Base-by-base conservation (phyloP, 2,329 filamentous ascomycete genomes). In the Penicillium hesseltinei region DNA sequence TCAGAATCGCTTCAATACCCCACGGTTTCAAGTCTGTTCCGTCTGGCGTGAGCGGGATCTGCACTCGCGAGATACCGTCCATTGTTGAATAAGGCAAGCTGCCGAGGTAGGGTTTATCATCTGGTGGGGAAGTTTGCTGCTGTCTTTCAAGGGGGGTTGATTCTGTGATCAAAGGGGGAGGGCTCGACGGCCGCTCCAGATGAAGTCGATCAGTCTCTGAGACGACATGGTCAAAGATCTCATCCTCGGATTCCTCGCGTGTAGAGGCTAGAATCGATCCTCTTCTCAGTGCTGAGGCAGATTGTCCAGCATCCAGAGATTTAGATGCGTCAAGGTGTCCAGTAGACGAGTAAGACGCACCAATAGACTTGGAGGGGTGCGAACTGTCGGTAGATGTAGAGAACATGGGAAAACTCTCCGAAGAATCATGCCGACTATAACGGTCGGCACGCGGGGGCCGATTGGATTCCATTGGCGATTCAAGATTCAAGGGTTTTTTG, bases 391-490 rank as follows among this genome's bases (percentile, higher is more conserved):
- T 82, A 10, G 84, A 84, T n/a, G 82, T 81, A 39, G 83, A 85
- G 61, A 87, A 85, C 81, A 87, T 86, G 23, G 80, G 76, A 62
- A 87, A 86, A 68, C 84, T 87, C 60, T 87, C 84, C 7, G 80
- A 78, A 25, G 84, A 87, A 62, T 85, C 80, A 63, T 84, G 82
- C 36, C 82, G 79, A 67, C 60, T 80, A 65, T 75, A 75, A 62
- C 66, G 63, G 52, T 72, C 62, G 56, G 62, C 65, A 62, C 66
- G 66, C 58, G 72, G 69, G 62, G 66, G 68, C 46, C 68, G 68
- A 39, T 57, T 68, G 15, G 63, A 56, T 21, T 69, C 68, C 21
- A 71, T 62, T 23, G 73, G 65, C 10, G 78, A 72, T 47, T 82
- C 81, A 46, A 83, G 73, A 25, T 74, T 79, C 45, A 84, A 69